Evolutionary conservation across 805 yeast genomes (phyloP).

Genomic region (Candida easanensis): DNA sequence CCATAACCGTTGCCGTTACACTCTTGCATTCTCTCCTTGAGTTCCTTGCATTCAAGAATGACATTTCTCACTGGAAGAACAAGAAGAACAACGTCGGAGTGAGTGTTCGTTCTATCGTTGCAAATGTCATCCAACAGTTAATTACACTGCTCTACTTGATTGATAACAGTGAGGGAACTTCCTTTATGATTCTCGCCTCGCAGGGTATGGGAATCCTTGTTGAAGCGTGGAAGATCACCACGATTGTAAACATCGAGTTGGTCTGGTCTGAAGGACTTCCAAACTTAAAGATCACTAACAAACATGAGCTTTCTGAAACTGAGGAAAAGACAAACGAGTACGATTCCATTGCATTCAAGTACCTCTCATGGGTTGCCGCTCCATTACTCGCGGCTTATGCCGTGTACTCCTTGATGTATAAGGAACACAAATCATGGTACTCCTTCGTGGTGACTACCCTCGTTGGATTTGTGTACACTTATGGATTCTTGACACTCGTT

Average conservation of each 20-base stretch:
- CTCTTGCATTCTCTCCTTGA: constrained; percentile 37
- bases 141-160: constrained; percentile 37
- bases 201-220: constrained; percentile 38
- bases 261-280: constrained; percentile 23
- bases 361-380: constrained; percentile 33
- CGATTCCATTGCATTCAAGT: constrained; percentile 38
- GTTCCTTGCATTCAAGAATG: constrained; percentile 40
- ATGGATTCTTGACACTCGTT: constrained; percentile 38
- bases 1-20: constrained; percentile 32
- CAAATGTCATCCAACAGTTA: constrained; percentile 38
- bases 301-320: constrained; percentile 33
- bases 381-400: constrained; percentile 38
- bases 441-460: constrained; percentile 37
- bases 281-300: constrained; percentile 30
- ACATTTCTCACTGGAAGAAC: constrained; percentile 39
- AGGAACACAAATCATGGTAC: constrained; percentile 41
- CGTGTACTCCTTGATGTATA: constrained; percentile 34
- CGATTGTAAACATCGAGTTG: constrained; percentile 31
- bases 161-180: constrained; percentile 38
- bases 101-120: constrained; percentile 36
- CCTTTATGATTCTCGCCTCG: constrained; percentile 34
- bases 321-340: constrained; percentile 40
- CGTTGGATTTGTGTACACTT: constrained; percentile 40
- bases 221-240: constrained; percentile 43
- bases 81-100: constrained; percentile 40